Conservation (phyloP, 2,329 filamentous ascomycete genomes). For the Coniochaeta sp. region DNA sequence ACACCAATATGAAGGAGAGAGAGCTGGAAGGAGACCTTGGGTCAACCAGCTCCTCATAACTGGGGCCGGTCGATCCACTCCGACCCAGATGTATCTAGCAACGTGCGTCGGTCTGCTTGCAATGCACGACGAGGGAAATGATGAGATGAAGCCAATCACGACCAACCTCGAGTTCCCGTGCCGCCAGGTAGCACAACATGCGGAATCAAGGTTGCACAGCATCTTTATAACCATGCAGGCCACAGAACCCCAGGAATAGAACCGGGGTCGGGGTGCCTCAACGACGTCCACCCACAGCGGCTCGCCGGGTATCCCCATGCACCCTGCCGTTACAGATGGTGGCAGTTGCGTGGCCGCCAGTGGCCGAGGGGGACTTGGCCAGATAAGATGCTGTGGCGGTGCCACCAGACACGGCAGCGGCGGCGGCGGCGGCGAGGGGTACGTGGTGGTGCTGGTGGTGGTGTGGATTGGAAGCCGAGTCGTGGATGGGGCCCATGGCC, state of each 20-base stretch:
- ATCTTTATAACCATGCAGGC: not conserved
- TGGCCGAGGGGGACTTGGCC: not conserved
- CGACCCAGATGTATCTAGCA: not conserved
- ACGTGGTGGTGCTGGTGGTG: not conserved
- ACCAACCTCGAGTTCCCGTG: not conserved
- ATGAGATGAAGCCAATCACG: not conserved
- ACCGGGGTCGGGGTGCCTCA: conserved; percentile 2
- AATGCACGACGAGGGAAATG: not conserved
- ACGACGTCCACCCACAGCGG: conserved; percentile 11
- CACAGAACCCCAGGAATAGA: not conserved
- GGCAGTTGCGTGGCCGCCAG: not conserved
- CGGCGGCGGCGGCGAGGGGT: not conserved
- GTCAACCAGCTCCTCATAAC: not conserved
- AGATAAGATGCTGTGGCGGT: not conserved
- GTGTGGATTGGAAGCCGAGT: not conserved
- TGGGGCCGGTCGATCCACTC: not conserved
- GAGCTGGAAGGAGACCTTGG: not conserved
- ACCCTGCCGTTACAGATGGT: not conserved
- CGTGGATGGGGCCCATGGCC: not conserved
- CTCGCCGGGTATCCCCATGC: conserved; percentile 10
- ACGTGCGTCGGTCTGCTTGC: not conserved
- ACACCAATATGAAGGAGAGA: not conserved
- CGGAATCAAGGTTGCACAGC: not conserved
- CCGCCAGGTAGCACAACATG: not conserved
- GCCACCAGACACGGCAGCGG: not conserved